phyloP scores from a whole-genome alignment of 805 yeast genomes.

The Phaffomyces antillensis region DNA sequence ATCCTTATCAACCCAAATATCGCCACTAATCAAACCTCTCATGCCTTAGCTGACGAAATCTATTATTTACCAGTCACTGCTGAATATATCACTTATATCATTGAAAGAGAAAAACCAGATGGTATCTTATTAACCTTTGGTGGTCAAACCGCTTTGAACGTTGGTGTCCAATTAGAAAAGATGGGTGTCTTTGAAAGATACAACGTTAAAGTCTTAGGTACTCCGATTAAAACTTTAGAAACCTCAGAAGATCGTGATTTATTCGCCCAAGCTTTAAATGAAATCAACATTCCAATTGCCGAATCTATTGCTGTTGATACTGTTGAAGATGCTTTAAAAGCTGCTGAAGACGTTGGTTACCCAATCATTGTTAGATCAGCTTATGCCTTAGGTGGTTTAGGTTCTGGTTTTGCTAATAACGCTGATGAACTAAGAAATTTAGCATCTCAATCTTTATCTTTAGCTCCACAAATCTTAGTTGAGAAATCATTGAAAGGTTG shows the following conservation, averaged over 20 bases:
- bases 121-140: slow-evolving; percentile 95
- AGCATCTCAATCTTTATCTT: slow-evolving; percentile 80
- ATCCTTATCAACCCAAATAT: slow-evolving; percentile 91
- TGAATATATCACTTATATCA: slow-evolving; percentile 90
- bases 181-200: slow-evolving; percentile 90
- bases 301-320: slow-evolving; percentile 93
- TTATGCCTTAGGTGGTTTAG: slow-evolving; percentile 93
- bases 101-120: slow-evolving; percentile 94
- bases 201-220: slow-evolving; percentile 91
- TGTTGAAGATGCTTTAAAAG: slow-evolving; percentile 87
- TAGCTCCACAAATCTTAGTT: slow-evolving; percentile 92
- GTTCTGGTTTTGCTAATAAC: slow-evolving; percentile 92
- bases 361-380: slow-evolving; percentile 98
- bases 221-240: slow-evolving; percentile 92
- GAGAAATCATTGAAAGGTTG: slow-evolving; percentile 97
- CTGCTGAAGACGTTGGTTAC: slow-evolving; percentile 83
- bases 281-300: slow-evolving; percentile 93
- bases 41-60: slow-evolving; percentile 89
- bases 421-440: slow-evolving; percentile 77
- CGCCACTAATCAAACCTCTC: slow-evolving; percentile 95
- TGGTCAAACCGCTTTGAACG: slow-evolving; percentile 96
- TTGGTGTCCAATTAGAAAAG: slow-evolving; percentile 90
- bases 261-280: slow-evolving; percentile 91
- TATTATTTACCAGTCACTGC: slow-evolving; percentile 96
- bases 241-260: slow-evolving; percentile 97